Evolutionary conservation across 495 filamentous ascomycete species (phyloP).

Genomic region (Hypoxylon fragiforme): DNA sequence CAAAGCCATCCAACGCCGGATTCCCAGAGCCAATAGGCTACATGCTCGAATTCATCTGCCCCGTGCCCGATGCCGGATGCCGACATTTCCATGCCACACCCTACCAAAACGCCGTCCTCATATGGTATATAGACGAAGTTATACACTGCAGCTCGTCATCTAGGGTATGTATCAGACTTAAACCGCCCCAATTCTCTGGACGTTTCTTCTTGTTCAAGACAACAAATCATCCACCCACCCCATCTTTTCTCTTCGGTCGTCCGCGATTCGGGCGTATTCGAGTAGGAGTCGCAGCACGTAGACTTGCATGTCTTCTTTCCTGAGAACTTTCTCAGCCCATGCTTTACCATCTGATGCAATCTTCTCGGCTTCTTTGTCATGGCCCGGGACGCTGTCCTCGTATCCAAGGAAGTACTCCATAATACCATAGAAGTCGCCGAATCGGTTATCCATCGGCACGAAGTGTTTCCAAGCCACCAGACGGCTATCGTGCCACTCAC

Average conservation of each 20-base stretch:
- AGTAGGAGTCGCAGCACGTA: constrained; percentile 70
- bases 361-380: constrained; percentile 61
- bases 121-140: constrained; percentile 33
- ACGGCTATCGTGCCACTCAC: constrained; percentile 74
- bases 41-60: constrained; percentile 17
- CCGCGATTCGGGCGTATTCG: constrained; percentile 69
- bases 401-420: constrained; percentile 79
- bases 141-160: constrained; percentile 23
- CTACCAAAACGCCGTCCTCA: constrained; percentile 34
- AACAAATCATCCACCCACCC: constrained; percentile 62
- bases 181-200: background rate
- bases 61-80: constrained; percentile 9
- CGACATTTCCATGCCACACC: constrained; percentile 24
- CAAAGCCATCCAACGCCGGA: constrained; percentile 26
- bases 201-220: constrained; percentile 13
- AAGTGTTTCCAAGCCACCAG: constrained; percentile 74
- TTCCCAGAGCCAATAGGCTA: constrained; percentile 9
- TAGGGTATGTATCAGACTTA: constrained; percentile 20
- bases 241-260: constrained; percentile 66
- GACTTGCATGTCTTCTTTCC: constrained; percentile 72
- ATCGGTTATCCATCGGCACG: constrained; percentile 85
- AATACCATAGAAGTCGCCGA: constrained; percentile 72
- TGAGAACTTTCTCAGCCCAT: constrained; percentile 70
- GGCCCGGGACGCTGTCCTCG: constrained; percentile 44
- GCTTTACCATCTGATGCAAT: constrained; percentile 65